Evolutionary conservation across 2,329 filamentous ascomycete species (phyloP), one percentile per base, ranked within the genome.

Genomic region (Apiospora rasikravindrae): DNA sequence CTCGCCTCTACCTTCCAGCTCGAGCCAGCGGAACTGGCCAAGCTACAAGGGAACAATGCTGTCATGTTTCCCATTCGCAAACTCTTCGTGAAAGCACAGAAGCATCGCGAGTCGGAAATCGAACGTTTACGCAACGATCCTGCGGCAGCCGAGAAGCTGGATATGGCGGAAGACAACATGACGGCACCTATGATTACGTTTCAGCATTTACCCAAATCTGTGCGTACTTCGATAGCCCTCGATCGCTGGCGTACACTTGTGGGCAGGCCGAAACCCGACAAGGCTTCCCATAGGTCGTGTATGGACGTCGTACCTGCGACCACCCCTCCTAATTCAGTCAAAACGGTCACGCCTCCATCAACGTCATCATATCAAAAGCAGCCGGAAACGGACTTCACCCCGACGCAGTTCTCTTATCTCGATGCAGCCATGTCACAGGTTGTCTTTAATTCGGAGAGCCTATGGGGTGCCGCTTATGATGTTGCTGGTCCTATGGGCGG

Each of bases 41-140:
- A 82, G 74, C 84, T 85, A 70, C 80, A 82, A 2, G 83, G 84
- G 72, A 84, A 87, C 53, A 81, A 84, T 13, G 84, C 85, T 0
- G 85, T 89, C 2, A 88, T 88, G 81, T 77, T 88, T 61, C 88
- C 88, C 0, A 80, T 91, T 67, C 85, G 85, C 67, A 89, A 86
- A 74, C 82, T 91, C 0, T 88, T 88, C 76, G 76, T 84, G 70
- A 87, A 87, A 73, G 88, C 88, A 0, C 84, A 82, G 53, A 85
- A 82, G 72, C 86, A 90, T 73, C 85, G 89, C 6, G 84, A 85
- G 10, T 80, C 83, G 0, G 88, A 90, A 77, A 80, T 90, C 14
- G 77, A 79, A 13, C 84, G 88, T 0, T 81, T 90, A 26, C 83
- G 83, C 29, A 80, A 80, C 1, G 82, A 90, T 51, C 85, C 84